These are phyloP conservation scores for Verticillium tricorpus DNA, from an alignment of 2,329 filamentous ascomycete genomes.

Conservation along the genomic window DNA sequence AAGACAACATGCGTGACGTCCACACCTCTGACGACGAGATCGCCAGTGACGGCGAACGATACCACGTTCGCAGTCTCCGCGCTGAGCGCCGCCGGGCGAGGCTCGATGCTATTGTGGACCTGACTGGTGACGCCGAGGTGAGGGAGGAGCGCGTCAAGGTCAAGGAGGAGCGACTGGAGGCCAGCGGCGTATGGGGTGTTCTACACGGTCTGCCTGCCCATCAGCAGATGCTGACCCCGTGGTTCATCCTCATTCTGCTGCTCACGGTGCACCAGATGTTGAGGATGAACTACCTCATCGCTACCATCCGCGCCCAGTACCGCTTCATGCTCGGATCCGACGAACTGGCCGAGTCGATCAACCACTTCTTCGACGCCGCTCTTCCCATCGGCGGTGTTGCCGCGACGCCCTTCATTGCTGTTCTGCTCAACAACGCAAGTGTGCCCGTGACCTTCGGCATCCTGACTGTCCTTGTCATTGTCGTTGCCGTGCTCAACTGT, in stretches of 20 bases:
- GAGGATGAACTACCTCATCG: conserved; percentile 66
- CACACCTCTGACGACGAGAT: conserved; percentile 54
- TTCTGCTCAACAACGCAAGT: conserved; percentile 61
- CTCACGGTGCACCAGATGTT: conserved; percentile 58
- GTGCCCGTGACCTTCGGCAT: conserved; percentile 55
- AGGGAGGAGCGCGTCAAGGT: conserved; percentile 48
- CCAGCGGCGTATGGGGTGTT: conserved; percentile 65
- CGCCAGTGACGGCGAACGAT: conserved; percentile 40
- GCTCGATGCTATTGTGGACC: conserved; percentile 56
- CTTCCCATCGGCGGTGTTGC: conserved; percentile 66
- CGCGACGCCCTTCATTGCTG: conserved; percentile 66
- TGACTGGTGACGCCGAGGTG: conserved; percentile 53
- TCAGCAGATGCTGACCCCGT: conserved; percentile 61
- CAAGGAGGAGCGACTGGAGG: conserved; percentile 54
- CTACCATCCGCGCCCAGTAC: conserved; percentile 66
- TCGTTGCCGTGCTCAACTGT: conserved; percentile 61
- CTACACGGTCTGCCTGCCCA: conserved; percentile 61
- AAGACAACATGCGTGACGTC: conserved; percentile 31
- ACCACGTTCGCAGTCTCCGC: conserved; percentile 35
- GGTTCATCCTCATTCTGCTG: conserved; percentile 67
- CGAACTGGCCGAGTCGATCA: conserved; percentile 27
- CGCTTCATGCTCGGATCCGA: conserved; percentile 56
- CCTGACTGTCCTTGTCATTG: conserved; percentile 54
- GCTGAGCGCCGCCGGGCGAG: conserved; percentile 50
- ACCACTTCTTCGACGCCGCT: conserved; percentile 36